A percentile compares a stretch with the other conserved stretches of the same genome.
These are phyloP conservation scores for Hymenoscyphus occultus DNA, from an alignment of 2,329 filamentous ascomycete genomes.

Conservation along the genomic window DNA sequence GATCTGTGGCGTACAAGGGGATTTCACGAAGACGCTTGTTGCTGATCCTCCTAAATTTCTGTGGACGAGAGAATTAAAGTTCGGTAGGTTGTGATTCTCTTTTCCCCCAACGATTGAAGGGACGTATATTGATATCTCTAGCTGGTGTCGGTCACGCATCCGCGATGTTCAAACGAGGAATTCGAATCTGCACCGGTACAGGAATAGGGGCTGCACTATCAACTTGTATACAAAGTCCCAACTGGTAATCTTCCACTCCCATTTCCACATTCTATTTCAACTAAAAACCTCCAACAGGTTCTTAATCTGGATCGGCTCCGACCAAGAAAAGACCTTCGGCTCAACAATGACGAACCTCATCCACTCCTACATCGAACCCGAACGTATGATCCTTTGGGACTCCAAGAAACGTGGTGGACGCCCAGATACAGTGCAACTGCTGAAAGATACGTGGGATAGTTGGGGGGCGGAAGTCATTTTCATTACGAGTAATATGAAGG, in stretches of 20 bases:
- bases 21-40: conserved; percentile 42
- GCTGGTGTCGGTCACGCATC: conserved; percentile 44
- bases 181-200: conserved; percentile 43
- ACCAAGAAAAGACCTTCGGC: conserved; percentile 43
- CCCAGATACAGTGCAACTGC: conserved; percentile 39
- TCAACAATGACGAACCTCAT: conserved; percentile 41
- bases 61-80: conserved; percentile 43
- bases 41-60: conserved; percentile 40
- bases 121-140: conserved; percentile 27
- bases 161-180: conserved; percentile 43
- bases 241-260: conserved; percentile 34
- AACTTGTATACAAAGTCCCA: conserved; percentile 41
- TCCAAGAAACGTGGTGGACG: conserved; percentile 42
- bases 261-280: background rate
- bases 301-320: conserved; percentile 44
- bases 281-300: conserved; percentile 35
- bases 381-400: conserved; percentile 44
- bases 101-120: background rate
- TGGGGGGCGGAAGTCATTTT: conserved; percentile 44
- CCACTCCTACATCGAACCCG: conserved; percentile 41
- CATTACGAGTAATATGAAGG: conserved; percentile 42
- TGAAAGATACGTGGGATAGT: conserved; percentile 41
- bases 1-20: conserved; percentile 44
- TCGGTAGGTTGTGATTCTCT: conserved; percentile 33
- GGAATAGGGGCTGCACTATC: conserved; percentile 43